Percentiles rank a stretch among this genome's conserved stretches.
Conservation (phyloP, 176 grass and related monocot genomes). For the Phoenix dactylifera region DNA sequence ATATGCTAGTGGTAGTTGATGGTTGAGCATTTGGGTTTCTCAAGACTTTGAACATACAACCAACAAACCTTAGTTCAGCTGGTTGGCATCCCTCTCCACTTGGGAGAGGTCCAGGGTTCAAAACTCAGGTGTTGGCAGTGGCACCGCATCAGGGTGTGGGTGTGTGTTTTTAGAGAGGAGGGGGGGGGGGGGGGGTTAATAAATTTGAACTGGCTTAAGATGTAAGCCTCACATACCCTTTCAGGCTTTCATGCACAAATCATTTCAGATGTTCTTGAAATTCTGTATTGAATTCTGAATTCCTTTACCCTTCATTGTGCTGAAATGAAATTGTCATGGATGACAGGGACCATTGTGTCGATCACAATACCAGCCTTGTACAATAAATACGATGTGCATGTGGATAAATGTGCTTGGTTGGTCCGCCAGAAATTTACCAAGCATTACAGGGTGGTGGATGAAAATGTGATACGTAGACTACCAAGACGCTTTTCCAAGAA, state of each 20-base stretch:
- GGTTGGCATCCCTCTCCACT: too few relatives aligned
- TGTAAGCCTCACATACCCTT: background rate
- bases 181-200: too few relatives aligned
- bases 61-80: too few relatives aligned
- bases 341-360: slow-evolving; percentile 59
- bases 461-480: slow-evolving; percentile 79
- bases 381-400: slow-evolving; percentile 61
- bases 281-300: background rate
- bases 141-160: too few relatives aligned
- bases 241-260: background rate
- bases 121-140: too few relatives aligned
- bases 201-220: background rate
- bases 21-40: too few relatives aligned
- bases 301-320: background rate
- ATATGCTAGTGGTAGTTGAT: too few relatives aligned
- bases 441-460: slow-evolving; percentile 92
- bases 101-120: too few relatives aligned
- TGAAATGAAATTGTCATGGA: slow-evolving; percentile 20
- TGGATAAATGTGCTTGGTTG: slow-evolving; percentile 69
- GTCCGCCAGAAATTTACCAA: slow-evolving; percentile 74
- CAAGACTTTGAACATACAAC: too few relatives aligned
- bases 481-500: slow-evolving; percentile 49
- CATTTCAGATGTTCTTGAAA: background rate
- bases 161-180: too few relatives aligned
- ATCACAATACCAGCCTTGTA: slow-evolving; percentile 82